phyloP scores from a whole-genome alignment of 192 early-diverging fungal species.

The Gamsiella multidivaricata region DNA sequence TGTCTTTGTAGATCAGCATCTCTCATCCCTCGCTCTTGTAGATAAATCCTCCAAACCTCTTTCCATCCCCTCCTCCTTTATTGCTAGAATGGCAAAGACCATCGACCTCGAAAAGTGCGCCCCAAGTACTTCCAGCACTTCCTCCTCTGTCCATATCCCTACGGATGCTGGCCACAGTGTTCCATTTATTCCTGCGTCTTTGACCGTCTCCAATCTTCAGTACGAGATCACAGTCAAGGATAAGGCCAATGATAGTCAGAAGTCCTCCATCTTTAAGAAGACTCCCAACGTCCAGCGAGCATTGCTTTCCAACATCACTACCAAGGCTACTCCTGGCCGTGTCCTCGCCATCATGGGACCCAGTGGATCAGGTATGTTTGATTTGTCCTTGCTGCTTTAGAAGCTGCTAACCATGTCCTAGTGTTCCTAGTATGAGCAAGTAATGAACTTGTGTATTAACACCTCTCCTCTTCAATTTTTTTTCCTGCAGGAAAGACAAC shows the following conservation, averaged over 20 bases:
- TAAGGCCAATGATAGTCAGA: slow-evolving; percentile 29
- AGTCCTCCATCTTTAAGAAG: slow-evolving; percentile 39
- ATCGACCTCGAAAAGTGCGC: slow-evolving; percentile 17
- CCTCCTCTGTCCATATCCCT: slow-evolving; percentile 1
- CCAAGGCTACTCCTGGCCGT: slow-evolving; percentile 59
- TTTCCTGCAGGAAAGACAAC: slow-evolving; percentile 70
- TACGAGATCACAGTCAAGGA: slow-evolving; percentile 48
- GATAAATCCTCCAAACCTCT: too few species aligned
- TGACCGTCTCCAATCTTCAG: slow-evolving; percentile 31
- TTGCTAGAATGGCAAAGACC: slow-evolving; percentile 17
- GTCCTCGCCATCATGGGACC: slow-evolving; percentile 74
- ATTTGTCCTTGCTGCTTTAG: not conserved
- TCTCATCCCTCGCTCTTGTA: too few species aligned
- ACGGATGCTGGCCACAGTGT: slow-evolving; percentile 15
- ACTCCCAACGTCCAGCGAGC: slow-evolving; percentile 29
- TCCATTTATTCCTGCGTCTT: slow-evolving; percentile 44
- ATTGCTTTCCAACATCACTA: slow-evolving; percentile 30
- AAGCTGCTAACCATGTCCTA: not conserved
- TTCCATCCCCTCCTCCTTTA: too few species aligned
- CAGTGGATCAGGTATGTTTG: slow-evolving; percentile 61
- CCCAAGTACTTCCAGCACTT: not conserved
- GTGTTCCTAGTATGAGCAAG: too few species aligned
- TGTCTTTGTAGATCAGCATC: not conserved
- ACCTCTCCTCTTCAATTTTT: not conserved
- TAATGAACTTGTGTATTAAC: too few species aligned